Base-by-base conservation (phyloP, 192 early-diverging fungal genomes). In the Rhizoclosmatium sp. region DNA sequence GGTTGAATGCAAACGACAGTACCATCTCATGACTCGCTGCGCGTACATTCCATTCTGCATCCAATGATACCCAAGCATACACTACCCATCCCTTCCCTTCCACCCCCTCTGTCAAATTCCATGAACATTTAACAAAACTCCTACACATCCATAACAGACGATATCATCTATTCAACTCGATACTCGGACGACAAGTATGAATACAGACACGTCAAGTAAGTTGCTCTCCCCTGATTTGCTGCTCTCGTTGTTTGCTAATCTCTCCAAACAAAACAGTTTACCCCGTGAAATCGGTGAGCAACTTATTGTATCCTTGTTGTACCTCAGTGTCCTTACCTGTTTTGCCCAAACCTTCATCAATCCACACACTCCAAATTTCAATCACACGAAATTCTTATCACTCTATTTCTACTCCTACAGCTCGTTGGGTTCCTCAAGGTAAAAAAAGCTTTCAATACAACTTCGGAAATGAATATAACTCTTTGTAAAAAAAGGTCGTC, bases 171-270 rank as follows among this genome's bases (percentile, higher is more conserved):
- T 58, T 75, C 69, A n/a, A 71, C 69, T 1, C 67, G 81, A 1
- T 82, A 82, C 60, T 58, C 66, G 16, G 81, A 82, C 75, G 81
- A 82, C 65, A 39, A 39, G 39, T 47, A 82, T 46, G 81, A 82
- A 75, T 82, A 79, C 47, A 10, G 81, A 65, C 81, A 82, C 64
- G 81, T 82, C 12, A 62, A 61, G 81, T 82, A 58, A 46, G 81
- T 71, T 76, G 16, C 16, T 70, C 12, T 56, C 47, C 44, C 51
- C 45, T 70, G 51, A 14, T 70, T 21, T 31, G 16, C 69, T 65
- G 2, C 62, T 4, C 41, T 39, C 31, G 14, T 14, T 41, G 19
- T 65, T 41, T 23, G 10, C 10, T 49, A 12, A 70, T 70, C 10
- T 0, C 12, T 1, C 23, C 41, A n/a, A 40, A 46, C 9, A 21